phyloP scores from a whole-genome alignment of 306 rosid species.

The Sphenostylis stenocarpa region DNA sequence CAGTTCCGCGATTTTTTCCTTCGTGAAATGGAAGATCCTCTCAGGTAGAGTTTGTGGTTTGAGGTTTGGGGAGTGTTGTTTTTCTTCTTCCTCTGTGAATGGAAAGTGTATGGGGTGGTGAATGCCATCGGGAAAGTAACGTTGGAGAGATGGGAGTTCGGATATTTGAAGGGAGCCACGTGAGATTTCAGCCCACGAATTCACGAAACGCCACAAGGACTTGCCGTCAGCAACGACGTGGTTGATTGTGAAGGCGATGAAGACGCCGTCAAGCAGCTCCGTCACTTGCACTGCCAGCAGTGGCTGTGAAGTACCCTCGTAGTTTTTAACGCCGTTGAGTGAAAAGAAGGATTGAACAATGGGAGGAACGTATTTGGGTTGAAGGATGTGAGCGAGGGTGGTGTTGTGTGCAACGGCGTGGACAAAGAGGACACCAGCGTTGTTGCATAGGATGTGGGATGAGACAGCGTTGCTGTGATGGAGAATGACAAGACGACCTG shows the following conservation, averaged over 20 bases:
- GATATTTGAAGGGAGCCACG: background rate
- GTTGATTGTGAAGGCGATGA: conserved; percentile 36
- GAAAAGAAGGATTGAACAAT: conserved; percentile 43
- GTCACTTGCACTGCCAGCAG: conserved; percentile 52
- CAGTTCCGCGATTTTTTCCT: conserved; percentile 31
- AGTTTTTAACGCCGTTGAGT: conserved; percentile 23
- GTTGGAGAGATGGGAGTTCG: background rate
- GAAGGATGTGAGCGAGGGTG: conserved; percentile 26
- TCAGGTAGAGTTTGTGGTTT: background rate
- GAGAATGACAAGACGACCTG: conserved; percentile 27
- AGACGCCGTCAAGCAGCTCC: conserved; percentile 48
- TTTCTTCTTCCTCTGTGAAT: background rate
- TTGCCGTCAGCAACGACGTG: conserved; percentile 35
- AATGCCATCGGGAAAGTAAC: background rate
- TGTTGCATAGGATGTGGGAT: conserved; percentile 31
- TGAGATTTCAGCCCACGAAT: conserved; percentile 48
- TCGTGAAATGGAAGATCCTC: conserved; percentile 34
- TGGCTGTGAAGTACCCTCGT: conserved; percentile 30
- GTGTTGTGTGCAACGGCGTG: conserved; percentile 28
- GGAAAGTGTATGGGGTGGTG: background rate
- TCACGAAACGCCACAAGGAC: conserved; percentile 47
- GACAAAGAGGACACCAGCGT: conserved; percentile 32
- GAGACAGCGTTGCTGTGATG: background rate
- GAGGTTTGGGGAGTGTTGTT: background rate
- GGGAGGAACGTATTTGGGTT: conserved; percentile 23